Conservation (phyloP, 352 stramenopile genomes). For the Phytophthora sp. region DNA sequence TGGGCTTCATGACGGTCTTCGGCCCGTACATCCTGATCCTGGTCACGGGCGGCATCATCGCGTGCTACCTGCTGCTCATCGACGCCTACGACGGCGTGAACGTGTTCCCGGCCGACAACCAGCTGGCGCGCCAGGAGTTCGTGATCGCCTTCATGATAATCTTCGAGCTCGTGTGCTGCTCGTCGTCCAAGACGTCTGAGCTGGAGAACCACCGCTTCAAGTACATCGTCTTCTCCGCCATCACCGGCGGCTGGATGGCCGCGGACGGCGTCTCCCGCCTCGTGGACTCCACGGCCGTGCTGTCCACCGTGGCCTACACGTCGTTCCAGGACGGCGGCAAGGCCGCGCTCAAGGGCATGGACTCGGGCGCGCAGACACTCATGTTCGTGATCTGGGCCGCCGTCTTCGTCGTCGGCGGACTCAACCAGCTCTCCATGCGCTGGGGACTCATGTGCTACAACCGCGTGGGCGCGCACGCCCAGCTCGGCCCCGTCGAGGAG, state of each 20-base stretch:
- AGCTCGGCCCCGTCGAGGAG: constrained; percentile 68
- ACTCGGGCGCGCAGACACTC: constrained; percentile 58
- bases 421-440: constrained; percentile 88
- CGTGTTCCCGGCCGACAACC: constrained; percentile 75
- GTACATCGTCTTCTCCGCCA: constrained; percentile 80
- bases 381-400: constrained; percentile 87
- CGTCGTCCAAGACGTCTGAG: constrained; percentile 78
- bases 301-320: constrained; percentile 66
- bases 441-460: constrained; percentile 92
- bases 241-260: constrained; percentile 80
- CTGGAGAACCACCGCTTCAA: constrained; percentile 91
- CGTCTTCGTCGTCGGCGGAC: constrained; percentile 56
- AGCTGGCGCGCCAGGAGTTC: constrained; percentile 87
- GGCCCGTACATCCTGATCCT: constrained; percentile 77
- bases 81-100: constrained; percentile 71
- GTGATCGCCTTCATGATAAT: constrained; percentile 89
- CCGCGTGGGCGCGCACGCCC: constrained; percentile 76
- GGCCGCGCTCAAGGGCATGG: constrained; percentile 54
- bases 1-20: constrained; percentile 77
- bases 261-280: constrained; percentile 79
- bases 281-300: constrained; percentile 54
- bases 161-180: constrained; percentile 84
- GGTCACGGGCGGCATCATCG: constrained; percentile 69
- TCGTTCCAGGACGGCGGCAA: constrained; percentile 73
- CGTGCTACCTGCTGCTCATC: constrained; percentile 78